phyloP scores from a whole-genome alignment of 192 early-diverging fungal genomes.

The Backusella parvicylindrica region DNA sequence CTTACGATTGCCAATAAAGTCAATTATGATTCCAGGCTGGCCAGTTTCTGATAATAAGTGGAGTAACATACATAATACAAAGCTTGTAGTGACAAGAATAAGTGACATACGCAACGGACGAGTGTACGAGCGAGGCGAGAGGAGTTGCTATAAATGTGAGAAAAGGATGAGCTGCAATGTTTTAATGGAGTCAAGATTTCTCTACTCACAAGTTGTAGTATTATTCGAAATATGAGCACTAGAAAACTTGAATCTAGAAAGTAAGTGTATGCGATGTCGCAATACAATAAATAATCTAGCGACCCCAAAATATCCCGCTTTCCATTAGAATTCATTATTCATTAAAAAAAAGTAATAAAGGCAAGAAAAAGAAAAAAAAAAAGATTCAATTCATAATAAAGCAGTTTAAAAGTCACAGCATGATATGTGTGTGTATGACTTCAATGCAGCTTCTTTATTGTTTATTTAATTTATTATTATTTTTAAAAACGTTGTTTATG shows the following conservation, averaged over 20 bases:
- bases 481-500: too few species aligned
- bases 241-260: slow-evolving; percentile 32
- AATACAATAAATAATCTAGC: slow-evolving; percentile 33
- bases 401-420: neutral
- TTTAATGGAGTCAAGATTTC: neutral
- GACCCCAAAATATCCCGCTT: slow-evolving; percentile 30
- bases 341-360: neutral
- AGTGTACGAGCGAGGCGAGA: slow-evolving; percentile 26
- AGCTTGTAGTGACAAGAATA: slow-evolving; percentile 16
- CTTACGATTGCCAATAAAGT: slow-evolving; percentile 35
- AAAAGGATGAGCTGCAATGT: neutral
- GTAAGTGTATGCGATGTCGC: slow-evolving; percentile 31
- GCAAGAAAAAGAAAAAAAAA: neutral
- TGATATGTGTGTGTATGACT: neutral
- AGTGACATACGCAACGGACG: slow-evolving; percentile 26
- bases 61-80: slow-evolving; percentile 12
- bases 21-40: slow-evolving; percentile 25
- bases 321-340: slow-evolving; percentile 22
- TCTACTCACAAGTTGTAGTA: slow-evolving; percentile 30
- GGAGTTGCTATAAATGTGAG: slow-evolving; percentile 13
- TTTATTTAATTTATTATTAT: neutral
- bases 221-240: slow-evolving; percentile 21
- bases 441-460: neutral
- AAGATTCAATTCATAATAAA: neutral
- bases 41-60: slow-evolving; percentile 20